Percentiles rank a stretch among this genome's conserved stretches.
These are phyloP conservation scores for Podospora fimiseda DNA, from an alignment of 495 filamentous ascomycete species.

Conservation along the genomic window DNA sequence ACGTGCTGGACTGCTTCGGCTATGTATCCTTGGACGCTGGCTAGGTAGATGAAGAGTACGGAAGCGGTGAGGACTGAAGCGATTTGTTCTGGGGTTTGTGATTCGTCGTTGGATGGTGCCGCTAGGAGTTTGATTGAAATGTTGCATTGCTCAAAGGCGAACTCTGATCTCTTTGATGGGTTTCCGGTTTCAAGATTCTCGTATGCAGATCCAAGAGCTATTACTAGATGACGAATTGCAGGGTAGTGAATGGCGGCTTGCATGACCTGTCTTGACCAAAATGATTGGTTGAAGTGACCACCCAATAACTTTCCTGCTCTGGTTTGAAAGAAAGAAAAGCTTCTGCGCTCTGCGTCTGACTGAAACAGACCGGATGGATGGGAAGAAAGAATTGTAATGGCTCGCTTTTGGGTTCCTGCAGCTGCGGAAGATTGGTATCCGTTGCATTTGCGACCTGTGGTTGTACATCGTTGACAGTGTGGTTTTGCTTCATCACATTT, in stretches of 20 bases:
- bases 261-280: conserved; percentile 19
- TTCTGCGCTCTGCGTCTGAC: conserved; percentile 13
- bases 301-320: conserved; percentile 11
- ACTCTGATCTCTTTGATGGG: not conserved
- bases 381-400: not conserved
- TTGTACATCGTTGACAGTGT: conserved; percentile 38
- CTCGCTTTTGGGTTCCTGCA: not conserved
- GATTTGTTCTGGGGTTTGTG: conserved; percentile 6
- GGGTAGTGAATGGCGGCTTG: conserved; percentile 18
- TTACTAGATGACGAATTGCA: conserved; percentile 16
- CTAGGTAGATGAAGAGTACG: conserved; percentile 18
- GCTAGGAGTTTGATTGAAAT: conserved; percentile 9
- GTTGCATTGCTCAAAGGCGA: conserved; percentile 18
- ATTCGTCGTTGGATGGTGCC: not conserved
- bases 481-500: conserved; percentile 51
- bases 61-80: conserved; percentile 14
- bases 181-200: conserved; percentile 4
- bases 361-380: conserved; percentile 9
- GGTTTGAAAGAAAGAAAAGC: conserved; percentile 16
- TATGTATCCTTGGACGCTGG: conserved; percentile 12
- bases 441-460: conserved; percentile 44
- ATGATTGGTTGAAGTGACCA: conserved; percentile 14
- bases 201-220: conserved; percentile 19
- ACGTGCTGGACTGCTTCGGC: conserved; percentile 16
- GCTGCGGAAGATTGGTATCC: conserved; percentile 18